phyloP scores from a whole-genome alignment of 805 yeast genomes.

The Phaffomyces antillensis region DNA sequence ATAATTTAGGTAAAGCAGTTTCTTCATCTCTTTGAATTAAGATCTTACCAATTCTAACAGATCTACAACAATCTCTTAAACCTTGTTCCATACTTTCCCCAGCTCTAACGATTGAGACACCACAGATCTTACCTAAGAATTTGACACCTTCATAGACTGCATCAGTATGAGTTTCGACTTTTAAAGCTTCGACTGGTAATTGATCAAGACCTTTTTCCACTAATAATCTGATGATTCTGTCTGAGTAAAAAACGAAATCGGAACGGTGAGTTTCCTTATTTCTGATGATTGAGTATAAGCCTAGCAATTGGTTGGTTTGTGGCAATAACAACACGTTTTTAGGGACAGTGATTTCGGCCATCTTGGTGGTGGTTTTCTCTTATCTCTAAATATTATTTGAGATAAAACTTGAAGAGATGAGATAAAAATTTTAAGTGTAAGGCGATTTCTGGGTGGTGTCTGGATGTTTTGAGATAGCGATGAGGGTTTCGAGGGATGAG shows the following conservation, averaged over 20 bases:
- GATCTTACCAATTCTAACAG: constrained; percentile 94
- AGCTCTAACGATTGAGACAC: constrained; percentile 96
- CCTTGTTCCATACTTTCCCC: constrained; percentile 99
- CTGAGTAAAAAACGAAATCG: constrained; percentile 92
- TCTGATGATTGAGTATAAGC: constrained; percentile 86
- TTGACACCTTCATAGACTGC: constrained; percentile 65
- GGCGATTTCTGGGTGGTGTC: too few relatives aligned
- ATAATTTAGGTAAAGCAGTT: constrained; percentile 86
- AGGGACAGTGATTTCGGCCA: constrained; percentile 5
- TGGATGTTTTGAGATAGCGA: too few relatives aligned
- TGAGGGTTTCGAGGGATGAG: too few relatives aligned
- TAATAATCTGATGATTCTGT: constrained; percentile 84
- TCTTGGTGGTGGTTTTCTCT: not conserved
- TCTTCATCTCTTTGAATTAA: constrained; percentile 97
- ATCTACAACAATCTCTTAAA: constrained; percentile 91
- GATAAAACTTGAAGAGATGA: too few relatives aligned
- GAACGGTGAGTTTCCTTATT: constrained; percentile 74
- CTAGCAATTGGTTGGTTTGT: constrained; percentile 84
- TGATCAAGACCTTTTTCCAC: constrained; percentile 96
- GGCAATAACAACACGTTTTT: constrained; percentile 64
- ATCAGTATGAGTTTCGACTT: constrained; percentile 73
- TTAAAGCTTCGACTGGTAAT: constrained; percentile 70
- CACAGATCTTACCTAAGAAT: constrained; percentile 91
- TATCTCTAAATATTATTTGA: not conserved
- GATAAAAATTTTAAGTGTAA: too few relatives aligned